A percentile compares a stretch with the other conserved stretches of the same genome.
These are phyloP conservation scores for Penicillium rolfsii DNA, from an alignment of 2,329 filamentous ascomycete genomes.

Conservation along the genomic window DNA sequence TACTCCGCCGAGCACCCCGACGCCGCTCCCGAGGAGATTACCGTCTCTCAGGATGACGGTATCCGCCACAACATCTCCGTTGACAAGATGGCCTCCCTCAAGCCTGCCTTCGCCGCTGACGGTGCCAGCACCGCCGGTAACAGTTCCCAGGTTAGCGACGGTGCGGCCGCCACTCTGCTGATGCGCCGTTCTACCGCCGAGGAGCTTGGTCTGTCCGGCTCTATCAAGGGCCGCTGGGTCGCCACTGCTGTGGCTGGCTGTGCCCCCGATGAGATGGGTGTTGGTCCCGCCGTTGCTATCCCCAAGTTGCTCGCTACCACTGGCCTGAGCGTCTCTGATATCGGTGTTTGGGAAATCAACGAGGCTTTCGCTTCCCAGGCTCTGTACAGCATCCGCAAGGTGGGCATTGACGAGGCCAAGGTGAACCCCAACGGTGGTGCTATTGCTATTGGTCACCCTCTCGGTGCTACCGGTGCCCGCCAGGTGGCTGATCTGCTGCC, in stretches of 20 bases:
- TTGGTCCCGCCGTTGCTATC: conserved; percentile 84
- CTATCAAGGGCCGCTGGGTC: conserved; percentile 82
- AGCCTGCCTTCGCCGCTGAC: conserved; percentile 78
- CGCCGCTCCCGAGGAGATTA: conserved; percentile 61
- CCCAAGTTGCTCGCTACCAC: conserved; percentile 74
- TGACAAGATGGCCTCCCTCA: conserved; percentile 76
- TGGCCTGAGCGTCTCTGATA: conserved; percentile 68
- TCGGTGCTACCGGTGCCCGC: conserved; percentile 84
- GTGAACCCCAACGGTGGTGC: conserved; percentile 93
- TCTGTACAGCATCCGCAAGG: conserved; percentile 69
- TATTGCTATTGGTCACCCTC: conserved; percentile 89
- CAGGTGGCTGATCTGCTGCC: conserved; percentile 76
- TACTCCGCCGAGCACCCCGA: conserved; percentile 66
- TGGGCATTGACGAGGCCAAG: conserved; percentile 63
- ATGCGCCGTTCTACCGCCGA: conserved; percentile 82
- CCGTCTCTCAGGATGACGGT: conserved; percentile 78
- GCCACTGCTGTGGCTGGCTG: conserved; percentile 76
- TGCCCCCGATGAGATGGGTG: conserved; percentile 88
- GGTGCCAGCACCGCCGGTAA: conserved; percentile 86
- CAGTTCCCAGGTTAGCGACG: conserved; percentile 81
- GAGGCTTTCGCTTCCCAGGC: conserved; percentile 72
- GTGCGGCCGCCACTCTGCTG: conserved; percentile 79
- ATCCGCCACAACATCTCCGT: conserved; percentile 69
- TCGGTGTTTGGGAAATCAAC: conserved; percentile 91
- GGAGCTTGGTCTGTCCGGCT: conserved; percentile 67